Evolutionary conservation across 2,329 filamentous ascomycete genomes (phyloP).

Genomic region (Exophiala phaeomuriformis): DNA sequence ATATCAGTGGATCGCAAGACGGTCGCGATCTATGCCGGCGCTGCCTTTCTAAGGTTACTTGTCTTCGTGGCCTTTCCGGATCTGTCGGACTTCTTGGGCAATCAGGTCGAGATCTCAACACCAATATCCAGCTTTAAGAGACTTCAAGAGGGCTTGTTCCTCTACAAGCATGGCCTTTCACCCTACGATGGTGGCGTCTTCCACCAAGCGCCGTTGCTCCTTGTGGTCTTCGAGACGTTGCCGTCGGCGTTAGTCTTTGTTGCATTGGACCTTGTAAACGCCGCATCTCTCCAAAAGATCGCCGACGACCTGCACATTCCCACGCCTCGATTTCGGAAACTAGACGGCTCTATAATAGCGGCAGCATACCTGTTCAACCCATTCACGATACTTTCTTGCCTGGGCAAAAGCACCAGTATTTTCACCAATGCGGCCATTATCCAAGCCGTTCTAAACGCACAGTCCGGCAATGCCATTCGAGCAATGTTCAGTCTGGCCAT

Average conservation of each 20-base stretch:
- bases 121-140: constrained; percentile 97
- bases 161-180: constrained; percentile 93
- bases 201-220: constrained; percentile 77
- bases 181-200: constrained; percentile 91
- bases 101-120: constrained; percentile 91
- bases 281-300: constrained; percentile 68
- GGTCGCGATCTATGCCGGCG: constrained; percentile 63
- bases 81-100: constrained; percentile 76
- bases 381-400: constrained; percentile 82
- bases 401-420: constrained; percentile 79
- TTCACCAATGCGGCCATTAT: constrained; percentile 87
- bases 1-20: constrained; percentile 55
- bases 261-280: constrained; percentile 71
- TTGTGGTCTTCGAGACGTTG: constrained; percentile 84
- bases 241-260: constrained; percentile 80
- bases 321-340: constrained; percentile 20
- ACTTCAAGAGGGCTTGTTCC: constrained; percentile 92
- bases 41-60: constrained; percentile 68
- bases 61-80: constrained; percentile 75
- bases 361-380: constrained; percentile 85
- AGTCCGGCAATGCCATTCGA: constrained; percentile 63
- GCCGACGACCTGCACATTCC: constrained; percentile 39
- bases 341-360: constrained; percentile 19
- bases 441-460: constrained; percentile 72
- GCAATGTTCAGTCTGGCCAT: constrained; percentile 79